Conservation (phyloP, 1,284 basidiomycete species). For the Moesziomyces globuligerus region DNA sequence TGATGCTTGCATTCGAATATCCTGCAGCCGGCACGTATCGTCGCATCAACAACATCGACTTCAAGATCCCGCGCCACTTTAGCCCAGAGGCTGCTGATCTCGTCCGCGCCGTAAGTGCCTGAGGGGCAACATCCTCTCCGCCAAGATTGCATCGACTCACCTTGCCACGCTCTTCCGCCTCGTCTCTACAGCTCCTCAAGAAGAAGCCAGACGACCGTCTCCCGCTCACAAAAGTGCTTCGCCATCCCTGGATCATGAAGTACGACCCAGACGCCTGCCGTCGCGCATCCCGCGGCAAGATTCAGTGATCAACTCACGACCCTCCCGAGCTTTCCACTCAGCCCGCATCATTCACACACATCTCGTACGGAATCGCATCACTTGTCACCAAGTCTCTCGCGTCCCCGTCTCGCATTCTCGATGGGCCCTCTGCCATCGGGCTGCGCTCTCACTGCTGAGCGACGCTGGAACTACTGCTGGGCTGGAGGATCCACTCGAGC, state of each 20-base stretch:
- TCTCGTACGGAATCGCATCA: slow-evolving; percentile 1
- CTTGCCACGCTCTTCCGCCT: not conserved
- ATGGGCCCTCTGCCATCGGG: slow-evolving; percentile 2
- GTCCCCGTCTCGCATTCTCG: slow-evolving; percentile 2
- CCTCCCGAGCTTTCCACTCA: too few relatives aligned
- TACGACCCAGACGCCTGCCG: slow-evolving; percentile 70
- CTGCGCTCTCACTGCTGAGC: not conserved
- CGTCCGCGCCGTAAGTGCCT: slow-evolving; percentile 45
- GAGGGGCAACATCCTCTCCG: too few relatives aligned
- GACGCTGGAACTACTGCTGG: not conserved
- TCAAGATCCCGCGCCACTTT: slow-evolving; percentile 58
- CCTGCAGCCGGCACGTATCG: slow-evolving; percentile 48
- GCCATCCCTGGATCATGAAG: slow-evolving; percentile 92
- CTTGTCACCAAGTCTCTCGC: slow-evolving; percentile 1
- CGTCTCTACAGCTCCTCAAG: slow-evolving; percentile 77
- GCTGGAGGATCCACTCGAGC: slow-evolving; percentile 26
- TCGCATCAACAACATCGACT: slow-evolving; percentile 58
- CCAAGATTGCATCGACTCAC: not conserved
- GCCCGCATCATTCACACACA: not conserved
- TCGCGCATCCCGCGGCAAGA: slow-evolving; percentile 51
- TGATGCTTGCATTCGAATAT: not conserved
- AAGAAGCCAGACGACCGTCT: slow-evolving; percentile 86
- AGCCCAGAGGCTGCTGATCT: slow-evolving; percentile 54
- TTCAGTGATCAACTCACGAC: too few relatives aligned
- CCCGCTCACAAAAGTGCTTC: slow-evolving; percentile 80